Conservation (phyloP, 768 basidiomycete species). For the Tricholoma sp. region DNA sequence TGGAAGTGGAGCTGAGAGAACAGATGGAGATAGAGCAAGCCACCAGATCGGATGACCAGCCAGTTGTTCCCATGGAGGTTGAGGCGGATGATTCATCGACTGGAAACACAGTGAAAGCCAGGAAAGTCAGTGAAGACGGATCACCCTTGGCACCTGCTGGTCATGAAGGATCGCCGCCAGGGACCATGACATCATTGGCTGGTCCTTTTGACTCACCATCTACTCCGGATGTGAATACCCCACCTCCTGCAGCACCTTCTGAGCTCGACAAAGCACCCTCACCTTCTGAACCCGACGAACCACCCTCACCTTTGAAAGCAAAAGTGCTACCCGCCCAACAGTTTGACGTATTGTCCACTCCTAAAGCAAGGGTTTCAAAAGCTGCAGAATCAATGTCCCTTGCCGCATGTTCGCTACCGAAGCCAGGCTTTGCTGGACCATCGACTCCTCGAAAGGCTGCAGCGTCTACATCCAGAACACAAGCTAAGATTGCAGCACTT, state of each 20-base stretch:
- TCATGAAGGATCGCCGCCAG: neutral
- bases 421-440: neutral
- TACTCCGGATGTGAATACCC: neutral
- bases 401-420: neutral
- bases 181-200: neutral
- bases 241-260: neutral
- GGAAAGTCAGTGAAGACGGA: constrained; percentile 9
- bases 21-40: constrained; percentile 4
- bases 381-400: neutral
- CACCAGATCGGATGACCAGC: neutral
- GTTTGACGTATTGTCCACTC: neutral
- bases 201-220: neutral
- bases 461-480: neutral
- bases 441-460: neutral
- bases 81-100: neutral
- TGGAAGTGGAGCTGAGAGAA: constrained; percentile 18
- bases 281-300: neutral
- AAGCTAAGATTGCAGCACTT: neutral
- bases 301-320: neutral
- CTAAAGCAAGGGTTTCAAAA: neutral
- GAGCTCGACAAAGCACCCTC: neutral
- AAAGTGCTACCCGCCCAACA: neutral
- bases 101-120: constrained; percentile 7
- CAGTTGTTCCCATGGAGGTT: neutral
- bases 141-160: constrained; percentile 2